Conservation (phyloP, 352 stramenopile species). For the Phytophthora palmivora region DNA sequence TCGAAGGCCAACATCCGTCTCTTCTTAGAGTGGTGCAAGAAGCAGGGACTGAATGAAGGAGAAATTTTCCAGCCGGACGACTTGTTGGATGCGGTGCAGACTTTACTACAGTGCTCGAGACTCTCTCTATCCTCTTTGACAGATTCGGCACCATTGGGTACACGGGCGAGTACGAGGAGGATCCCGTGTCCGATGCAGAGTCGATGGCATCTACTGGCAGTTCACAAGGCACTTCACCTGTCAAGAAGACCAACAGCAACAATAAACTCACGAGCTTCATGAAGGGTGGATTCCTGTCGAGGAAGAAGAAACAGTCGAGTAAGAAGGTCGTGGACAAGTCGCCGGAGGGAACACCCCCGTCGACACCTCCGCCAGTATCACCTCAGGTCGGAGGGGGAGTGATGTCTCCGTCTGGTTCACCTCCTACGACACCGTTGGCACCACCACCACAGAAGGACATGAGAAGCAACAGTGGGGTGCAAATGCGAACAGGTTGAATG, state of each 20-base stretch:
- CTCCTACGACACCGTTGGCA: constrained; percentile 27
- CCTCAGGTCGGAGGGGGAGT: constrained; percentile 43
- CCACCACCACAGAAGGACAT: constrained; percentile 42
- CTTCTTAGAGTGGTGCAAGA: constrained; percentile 84
- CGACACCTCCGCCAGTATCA: constrained; percentile 63
- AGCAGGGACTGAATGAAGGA: constrained; percentile 68
- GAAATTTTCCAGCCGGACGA: constrained; percentile 87
- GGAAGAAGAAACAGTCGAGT: constrained; percentile 72
- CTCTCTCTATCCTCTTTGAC: constrained; percentile 88
- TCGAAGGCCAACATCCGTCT: constrained; percentile 86
- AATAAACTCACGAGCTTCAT: constrained; percentile 85
- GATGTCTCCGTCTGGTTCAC: constrained; percentile 38
- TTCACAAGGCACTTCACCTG: constrained; percentile 60
- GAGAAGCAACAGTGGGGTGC: constrained; percentile 55
- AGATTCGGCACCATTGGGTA: constrained; percentile 75
- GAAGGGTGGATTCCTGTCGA: constrained; percentile 77
- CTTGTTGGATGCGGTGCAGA: constrained; percentile 69
- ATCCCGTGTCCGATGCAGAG: constrained; percentile 77
- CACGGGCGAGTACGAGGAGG: constrained; percentile 59
- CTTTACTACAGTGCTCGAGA: constrained; percentile 71
- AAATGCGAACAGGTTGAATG: constrained; percentile 72
- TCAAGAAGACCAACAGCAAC: constrained; percentile 67
- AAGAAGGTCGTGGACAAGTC: constrained; percentile 45
- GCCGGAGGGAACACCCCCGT: constrained; percentile 63
- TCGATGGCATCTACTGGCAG: constrained; percentile 69